These are phyloP conservation scores for Phytophthora pseudosyringae DNA, from an alignment of 352 stramenopile genomes.

Conservation along the genomic window DNA sequence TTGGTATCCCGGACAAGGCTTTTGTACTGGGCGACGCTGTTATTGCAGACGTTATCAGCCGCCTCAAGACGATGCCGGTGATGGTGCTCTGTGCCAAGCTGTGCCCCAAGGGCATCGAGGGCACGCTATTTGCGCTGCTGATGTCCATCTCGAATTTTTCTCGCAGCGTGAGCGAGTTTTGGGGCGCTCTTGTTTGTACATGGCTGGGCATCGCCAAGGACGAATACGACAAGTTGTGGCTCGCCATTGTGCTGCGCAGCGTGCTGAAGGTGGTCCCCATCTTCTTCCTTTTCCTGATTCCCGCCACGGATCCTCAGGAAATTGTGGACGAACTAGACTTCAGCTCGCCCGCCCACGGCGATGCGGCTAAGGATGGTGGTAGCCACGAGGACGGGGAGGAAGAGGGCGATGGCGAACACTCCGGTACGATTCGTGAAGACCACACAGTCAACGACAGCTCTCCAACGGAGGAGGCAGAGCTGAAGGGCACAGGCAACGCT, in stretches of 20 bases:
- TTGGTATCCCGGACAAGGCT: constrained; percentile 95
- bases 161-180: constrained; percentile 92
- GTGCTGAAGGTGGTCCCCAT: constrained; percentile 92
- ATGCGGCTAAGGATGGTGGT: constrained; percentile 18
- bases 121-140: constrained; percentile 96
- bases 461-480: constrained; percentile 33
- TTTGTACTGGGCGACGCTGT: constrained; percentile 97
- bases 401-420: constrained; percentile 37
- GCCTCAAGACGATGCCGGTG: constrained; percentile 92
- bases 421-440: constrained; percentile 50
- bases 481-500: constrained; percentile 26
- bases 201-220: constrained; percentile 90
- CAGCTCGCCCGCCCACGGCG: constrained; percentile 24
- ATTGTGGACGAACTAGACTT: constrained; percentile 80
- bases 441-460: constrained; percentile 50
- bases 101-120: constrained; percentile 95
- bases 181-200: constrained; percentile 91
- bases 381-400: constrained; percentile 26
- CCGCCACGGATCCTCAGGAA: constrained; percentile 73
- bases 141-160: constrained; percentile 98
- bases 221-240: constrained; percentile 92
- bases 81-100: constrained; percentile 95
- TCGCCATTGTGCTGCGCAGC: constrained; percentile 93
- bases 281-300: constrained; percentile 88
- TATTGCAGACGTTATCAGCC: constrained; percentile 83